These are phyloP conservation scores for Solidago caesia DNA, from an alignment of 129 eudicot genomes.

Conservation along the genomic window DNA sequence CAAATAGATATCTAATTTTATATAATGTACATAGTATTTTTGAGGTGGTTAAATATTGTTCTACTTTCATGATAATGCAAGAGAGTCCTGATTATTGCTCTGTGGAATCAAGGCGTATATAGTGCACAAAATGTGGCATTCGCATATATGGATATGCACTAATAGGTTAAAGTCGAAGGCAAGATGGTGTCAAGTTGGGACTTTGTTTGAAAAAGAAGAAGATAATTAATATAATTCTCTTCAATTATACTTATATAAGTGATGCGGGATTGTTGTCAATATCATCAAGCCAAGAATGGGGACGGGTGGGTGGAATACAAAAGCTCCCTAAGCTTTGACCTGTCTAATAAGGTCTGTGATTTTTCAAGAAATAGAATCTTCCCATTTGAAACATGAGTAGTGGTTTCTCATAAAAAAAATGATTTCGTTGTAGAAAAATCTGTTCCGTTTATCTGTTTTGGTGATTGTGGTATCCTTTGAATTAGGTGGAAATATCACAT, in stretches of 20 bases:
- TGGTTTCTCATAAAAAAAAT: neutral
- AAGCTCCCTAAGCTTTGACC: conserved; percentile 77
- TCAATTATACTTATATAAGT: conserved; percentile 6
- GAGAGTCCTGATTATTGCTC: conserved; percentile 56
- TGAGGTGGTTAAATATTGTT: conserved; percentile 7
- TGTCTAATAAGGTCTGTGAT: conserved; percentile 73
- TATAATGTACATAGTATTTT: neutral
- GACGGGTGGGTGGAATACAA: conserved; percentile 99
- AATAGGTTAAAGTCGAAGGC: conserved; percentile 87
- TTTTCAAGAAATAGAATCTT: neutral
- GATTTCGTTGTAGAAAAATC: too few relatives aligned
- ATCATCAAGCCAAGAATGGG: conserved; percentile 98
- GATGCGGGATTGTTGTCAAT: conserved; percentile 90
- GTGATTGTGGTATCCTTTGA: too few relatives aligned
- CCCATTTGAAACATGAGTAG: neutral
- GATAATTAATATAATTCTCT: neutral
- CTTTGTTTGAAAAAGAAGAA: neutral
- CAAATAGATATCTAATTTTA: neutral
- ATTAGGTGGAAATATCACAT: conserved; percentile 93
- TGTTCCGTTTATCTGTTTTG: conserved; percentile 3
- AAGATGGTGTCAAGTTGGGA: conserved; percentile 95
- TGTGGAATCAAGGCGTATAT: conserved; percentile 95
- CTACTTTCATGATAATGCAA: conserved; percentile 34
- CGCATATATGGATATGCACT: conserved; percentile 97
- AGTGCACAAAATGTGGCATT: conserved; percentile 97